phyloP scores from a whole-genome alignment of 129 eudicot genomes.

The Lactuca sativa region DNA sequence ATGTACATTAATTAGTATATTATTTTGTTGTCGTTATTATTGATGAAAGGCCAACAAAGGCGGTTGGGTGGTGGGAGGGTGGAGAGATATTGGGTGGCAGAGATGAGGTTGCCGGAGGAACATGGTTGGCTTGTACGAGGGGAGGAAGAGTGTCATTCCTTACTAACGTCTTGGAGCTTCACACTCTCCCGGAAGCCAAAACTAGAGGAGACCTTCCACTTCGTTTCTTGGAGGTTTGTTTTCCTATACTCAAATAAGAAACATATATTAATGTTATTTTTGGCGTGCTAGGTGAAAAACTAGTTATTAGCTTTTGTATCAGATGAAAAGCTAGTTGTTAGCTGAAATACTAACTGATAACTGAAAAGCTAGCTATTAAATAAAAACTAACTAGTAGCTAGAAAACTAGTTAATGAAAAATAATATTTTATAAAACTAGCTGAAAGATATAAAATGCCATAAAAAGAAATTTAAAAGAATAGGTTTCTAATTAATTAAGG shows the following conservation, averaged over 20 bases:
- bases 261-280: no score
- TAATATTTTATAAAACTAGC: no score
- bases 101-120: constrained; percentile 82
- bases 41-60: constrained; percentile 52
- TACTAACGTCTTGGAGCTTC: constrained; percentile 72
- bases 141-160: constrained; percentile 65
- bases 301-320: no score
- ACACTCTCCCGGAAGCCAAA: constrained; percentile 45
- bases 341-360: no score
- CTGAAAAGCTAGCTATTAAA: no score
- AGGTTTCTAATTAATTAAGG: no score
- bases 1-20: neutral
- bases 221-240: constrained; percentile 58
- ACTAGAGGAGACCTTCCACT: constrained; percentile 78
- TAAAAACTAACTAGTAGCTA: no score
- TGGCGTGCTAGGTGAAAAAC: no score
- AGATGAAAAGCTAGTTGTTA: no score
- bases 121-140: constrained; percentile 71
- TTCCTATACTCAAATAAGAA: neutral
- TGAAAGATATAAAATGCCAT: no score
- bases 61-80: constrained; percentile 82
- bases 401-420: no score
- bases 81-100: constrained; percentile 73
- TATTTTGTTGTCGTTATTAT: neutral
- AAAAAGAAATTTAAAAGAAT: no score